phyloP scores from a whole-genome alignment of 768 basidiomycete genomes.

The Leccinum arenicola region DNA sequence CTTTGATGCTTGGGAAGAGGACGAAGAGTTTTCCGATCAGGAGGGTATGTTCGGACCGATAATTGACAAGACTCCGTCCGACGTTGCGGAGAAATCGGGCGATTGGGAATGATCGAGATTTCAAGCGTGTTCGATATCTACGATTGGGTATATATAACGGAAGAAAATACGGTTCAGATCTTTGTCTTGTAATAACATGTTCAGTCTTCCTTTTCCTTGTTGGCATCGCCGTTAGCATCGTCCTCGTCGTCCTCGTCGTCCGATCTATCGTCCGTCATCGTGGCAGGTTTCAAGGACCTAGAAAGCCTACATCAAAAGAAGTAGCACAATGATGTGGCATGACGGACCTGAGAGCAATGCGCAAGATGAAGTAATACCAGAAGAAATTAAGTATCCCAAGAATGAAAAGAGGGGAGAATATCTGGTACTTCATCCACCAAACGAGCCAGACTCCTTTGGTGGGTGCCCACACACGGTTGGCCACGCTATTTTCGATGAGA shows the following conservation, averaged over 20 bases:
- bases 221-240: constrained; percentile 28
- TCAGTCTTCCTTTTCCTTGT: constrained; percentile 32
- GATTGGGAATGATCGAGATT: not conserved
- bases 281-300: constrained; percentile 51
- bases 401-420: constrained; percentile 70
- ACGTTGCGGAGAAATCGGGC: constrained; percentile 2
- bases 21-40: constrained; percentile 44
- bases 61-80: constrained; percentile 13
- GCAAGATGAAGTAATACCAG: constrained; percentile 86
- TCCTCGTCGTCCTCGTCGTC: constrained; percentile 64
- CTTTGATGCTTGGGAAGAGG: constrained; percentile 60
- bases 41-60: constrained; percentile 37
- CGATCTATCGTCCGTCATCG: constrained; percentile 71
- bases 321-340: not conserved
- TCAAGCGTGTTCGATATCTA: constrained; percentile 1
- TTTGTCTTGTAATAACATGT: not conserved
- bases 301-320: constrained; percentile 6
- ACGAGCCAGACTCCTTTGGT: constrained; percentile 65
- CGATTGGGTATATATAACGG: constrained; percentile 7
- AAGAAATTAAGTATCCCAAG: constrained; percentile 87
- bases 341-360: constrained; percentile 70
- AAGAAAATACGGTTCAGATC: constrained; percentile 4
- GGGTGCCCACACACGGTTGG: constrained; percentile 55
- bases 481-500: constrained; percentile 40
- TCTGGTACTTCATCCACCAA: constrained; percentile 79